Percentiles rank a stretch among this genome's conserved stretches.
Conservation (phyloP, 1,139 yeast species). For the Geotrichum klebahnii region DNA sequence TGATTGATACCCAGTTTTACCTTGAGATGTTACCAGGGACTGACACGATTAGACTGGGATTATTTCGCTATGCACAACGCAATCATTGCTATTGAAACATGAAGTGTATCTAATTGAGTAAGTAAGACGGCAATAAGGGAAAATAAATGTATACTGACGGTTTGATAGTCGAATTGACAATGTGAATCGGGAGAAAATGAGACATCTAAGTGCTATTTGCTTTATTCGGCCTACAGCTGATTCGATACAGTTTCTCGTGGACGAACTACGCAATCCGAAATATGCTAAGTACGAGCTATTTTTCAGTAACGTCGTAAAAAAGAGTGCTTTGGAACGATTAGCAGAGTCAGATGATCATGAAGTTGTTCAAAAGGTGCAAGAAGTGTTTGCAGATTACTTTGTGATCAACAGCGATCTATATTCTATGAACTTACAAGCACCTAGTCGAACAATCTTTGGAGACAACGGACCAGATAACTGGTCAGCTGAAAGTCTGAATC, state of each 20-base stretch:
- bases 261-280: conserved; percentile 73
- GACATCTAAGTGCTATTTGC: conserved; percentile 77
- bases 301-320: conserved; percentile 70
- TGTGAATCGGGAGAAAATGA: conserved; percentile 63
- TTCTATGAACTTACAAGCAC: conserved; percentile 42
- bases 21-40: no score
- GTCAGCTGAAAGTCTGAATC: conserved; percentile 49
- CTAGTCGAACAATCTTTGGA: conserved; percentile 31
- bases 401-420: conserved; percentile 69
- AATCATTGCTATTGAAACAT: conserved; percentile 72
- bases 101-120: conserved; percentile 76
- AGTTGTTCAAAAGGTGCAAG: conserved; percentile 68
- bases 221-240: conserved; percentile 71
- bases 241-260: conserved; percentile 54
- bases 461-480: conserved; percentile 40
- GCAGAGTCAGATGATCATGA: conserved; percentile 92
- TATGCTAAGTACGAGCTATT: conserved; percentile 71
- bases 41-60: conserved; percentile 66
- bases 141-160: neutral
- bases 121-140: conserved; percentile 15
- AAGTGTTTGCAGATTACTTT: conserved; percentile 77
- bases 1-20: no score
- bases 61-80: conserved; percentile 82
- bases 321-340: conserved; percentile 71
- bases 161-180: conserved; percentile 50